Evolutionary conservation across 306 rosid species (phyloP), one percentile per base, ranked within the genome.

Genomic region (Cercis canadensis): DNA sequence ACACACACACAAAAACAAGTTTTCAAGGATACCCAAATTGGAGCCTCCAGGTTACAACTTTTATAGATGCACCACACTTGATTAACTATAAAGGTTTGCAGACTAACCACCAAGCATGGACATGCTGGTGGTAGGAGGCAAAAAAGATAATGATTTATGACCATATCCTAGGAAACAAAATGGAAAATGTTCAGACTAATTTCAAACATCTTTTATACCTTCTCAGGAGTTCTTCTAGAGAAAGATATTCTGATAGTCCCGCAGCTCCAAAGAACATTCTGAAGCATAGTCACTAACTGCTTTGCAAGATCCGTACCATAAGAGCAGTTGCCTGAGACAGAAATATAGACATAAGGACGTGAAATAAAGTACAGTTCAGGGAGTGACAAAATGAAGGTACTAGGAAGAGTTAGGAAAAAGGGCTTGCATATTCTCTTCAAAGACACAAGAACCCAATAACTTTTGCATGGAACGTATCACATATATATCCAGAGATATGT

Each of bases 191-290:
- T 36, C 52, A 31, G 47, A 45, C 61, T 21, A 32, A 62, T 45
- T 59, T 50, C 24, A 11, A 13, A 24, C 21, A 54, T 47, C 52
- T 46, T 64, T 67, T n/a, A 10, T 75, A 88, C 98, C 98, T 85
- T 86, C 79, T 77, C 82, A 39, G 97, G 94, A 63, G 98, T 88
- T 85, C 97, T 82, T 75, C 97, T 78, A 14, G 98, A 93, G 82
- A 88, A 88, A 49, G 96, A 93, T 70, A 90, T 82, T 81, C 89
- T 81, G 80, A 93, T 77, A 74, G 82, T 82, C 69, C 96, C 98
- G 45, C 98, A 87, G 82, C 98, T 88, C 94, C 96, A 86, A 44
- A 94, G 83, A 69, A 91, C 89, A 78, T 80, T 87, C 73, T 82
- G 89, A 79, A 89, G 85, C 88, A 80, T 91, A 56, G 75, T 49